These are phyloP conservation scores for Powellomyces hirtus DNA, from an alignment of 192 early-diverging fungal genomes.

Conservation along the genomic window DNA sequence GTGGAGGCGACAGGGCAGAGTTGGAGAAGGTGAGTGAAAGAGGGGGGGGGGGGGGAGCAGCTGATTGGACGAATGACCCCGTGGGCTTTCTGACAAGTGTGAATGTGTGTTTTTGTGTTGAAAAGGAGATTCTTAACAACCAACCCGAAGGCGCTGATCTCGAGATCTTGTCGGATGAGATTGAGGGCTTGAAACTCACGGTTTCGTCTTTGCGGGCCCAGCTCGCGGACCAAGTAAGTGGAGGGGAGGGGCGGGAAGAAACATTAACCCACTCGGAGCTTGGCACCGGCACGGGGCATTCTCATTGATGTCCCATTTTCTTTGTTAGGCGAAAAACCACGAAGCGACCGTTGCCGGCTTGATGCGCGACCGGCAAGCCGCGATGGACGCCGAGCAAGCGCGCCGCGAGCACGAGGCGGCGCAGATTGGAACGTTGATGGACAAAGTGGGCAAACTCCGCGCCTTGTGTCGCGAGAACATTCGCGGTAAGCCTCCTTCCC, in stretches of 20 bases:
- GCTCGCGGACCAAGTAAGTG: slow-evolving; percentile 49
- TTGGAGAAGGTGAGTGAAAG: not conserved
- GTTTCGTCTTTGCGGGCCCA: slow-evolving; percentile 49
- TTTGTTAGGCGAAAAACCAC: slow-evolving; percentile 35
- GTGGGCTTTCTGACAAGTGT: too few species aligned
- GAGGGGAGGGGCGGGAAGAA: too few species aligned
- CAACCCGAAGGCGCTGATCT: slow-evolving; percentile 33
- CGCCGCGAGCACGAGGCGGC: slow-evolving; percentile 42
- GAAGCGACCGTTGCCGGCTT: slow-evolving; percentile 46
- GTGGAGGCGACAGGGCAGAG: not conserved
- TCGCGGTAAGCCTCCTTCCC: slow-evolving; percentile 34
- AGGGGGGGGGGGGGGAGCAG: too few species aligned
- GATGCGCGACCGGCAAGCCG: slow-evolving; percentile 40
- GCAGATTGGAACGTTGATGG: slow-evolving; percentile 42
- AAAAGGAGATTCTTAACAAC: not conserved
- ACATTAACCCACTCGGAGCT: too few species aligned
- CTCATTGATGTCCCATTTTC: not conserved
- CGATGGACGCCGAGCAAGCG: slow-evolving; percentile 43
- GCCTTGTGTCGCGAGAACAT: slow-evolving; percentile 49
- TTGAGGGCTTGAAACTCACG: slow-evolving; percentile 42
- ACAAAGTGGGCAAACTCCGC: slow-evolving; percentile 36
- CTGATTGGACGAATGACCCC: too few species aligned
- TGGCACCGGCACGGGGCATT: not conserved
- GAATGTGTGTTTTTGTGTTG: too few species aligned
- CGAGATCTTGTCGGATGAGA: slow-evolving; percentile 45